These are phyloP conservation scores for Phytophthora cactorum DNA, from an alignment of 352 stramenopile genomes.

Conservation along the genomic window DNA sequence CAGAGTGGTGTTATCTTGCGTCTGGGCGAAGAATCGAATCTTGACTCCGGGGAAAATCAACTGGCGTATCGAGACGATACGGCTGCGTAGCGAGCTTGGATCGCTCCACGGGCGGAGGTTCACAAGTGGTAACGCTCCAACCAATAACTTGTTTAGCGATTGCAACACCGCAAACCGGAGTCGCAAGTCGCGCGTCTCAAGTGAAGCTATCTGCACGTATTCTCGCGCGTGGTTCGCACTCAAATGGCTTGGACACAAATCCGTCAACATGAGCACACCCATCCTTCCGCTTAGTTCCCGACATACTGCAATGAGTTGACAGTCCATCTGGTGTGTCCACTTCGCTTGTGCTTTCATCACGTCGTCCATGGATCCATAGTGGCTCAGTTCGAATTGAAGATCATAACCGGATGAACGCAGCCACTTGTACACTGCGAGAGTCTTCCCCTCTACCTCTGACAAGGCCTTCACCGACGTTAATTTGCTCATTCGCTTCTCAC, in stretches of 20 bases:
- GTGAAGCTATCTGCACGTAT: conserved; percentile 41
- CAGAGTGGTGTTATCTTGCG: conserved; percentile 76
- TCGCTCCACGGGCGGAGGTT: conserved; percentile 66
- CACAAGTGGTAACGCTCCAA: conserved; percentile 65
- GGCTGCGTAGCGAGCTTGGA: conserved; percentile 51
- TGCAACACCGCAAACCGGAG: conserved; percentile 67
- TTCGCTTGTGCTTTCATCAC: conserved; percentile 58
- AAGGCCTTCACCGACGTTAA: conserved; percentile 14
- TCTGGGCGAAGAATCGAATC: conserved; percentile 72
- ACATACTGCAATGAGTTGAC: conserved; percentile 61
- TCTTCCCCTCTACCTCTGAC: conserved; percentile 16
- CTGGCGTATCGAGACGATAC: conserved; percentile 63
- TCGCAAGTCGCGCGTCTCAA: conserved; percentile 66
- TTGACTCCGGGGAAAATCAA: conserved; percentile 81
- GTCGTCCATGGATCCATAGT: conserved; percentile 51
- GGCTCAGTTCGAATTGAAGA: conserved; percentile 55
- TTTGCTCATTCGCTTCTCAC: conserved; percentile 15
- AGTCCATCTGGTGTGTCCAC: conserved; percentile 81
- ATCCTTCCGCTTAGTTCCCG: conserved; percentile 50
- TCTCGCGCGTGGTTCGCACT: conserved; percentile 35
- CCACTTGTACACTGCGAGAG: conserved; percentile 52
- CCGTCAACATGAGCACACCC: conserved; percentile 62
- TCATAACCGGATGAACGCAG: conserved; percentile 63
- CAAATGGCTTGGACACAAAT: conserved; percentile 74
- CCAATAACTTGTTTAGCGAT: conserved; percentile 60